These are phyloP conservation scores for Syzygium aqueum DNA, from an alignment of 345 rosid genomes.

Conservation along the genomic window DNA sequence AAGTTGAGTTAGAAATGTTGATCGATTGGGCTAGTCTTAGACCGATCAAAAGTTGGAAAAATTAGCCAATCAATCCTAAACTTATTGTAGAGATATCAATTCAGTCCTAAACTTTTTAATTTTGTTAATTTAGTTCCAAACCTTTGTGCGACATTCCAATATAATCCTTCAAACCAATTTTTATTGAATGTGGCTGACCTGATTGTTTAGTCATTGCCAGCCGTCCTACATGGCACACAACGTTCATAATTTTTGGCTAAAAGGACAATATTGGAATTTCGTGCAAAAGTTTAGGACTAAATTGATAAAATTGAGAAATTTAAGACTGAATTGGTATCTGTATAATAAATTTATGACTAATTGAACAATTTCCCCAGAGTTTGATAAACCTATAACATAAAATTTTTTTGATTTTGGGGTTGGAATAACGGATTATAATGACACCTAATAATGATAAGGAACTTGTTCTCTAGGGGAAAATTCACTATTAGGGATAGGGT, in stretches of 20 bases:
- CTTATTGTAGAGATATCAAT: neutral
- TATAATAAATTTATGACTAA: neutral
- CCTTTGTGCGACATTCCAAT: rapidly evolving
- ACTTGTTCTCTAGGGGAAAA: neutral
- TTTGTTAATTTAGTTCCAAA: neutral
- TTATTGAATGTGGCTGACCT: rapidly evolving
- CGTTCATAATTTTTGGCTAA: rapidly evolving
- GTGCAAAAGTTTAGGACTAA: rapidly evolving
- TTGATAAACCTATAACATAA: neutral
- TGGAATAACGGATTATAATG: neutral
- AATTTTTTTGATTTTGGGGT: neutral
- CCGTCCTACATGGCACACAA: rapidly evolving
- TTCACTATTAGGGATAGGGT: neutral
- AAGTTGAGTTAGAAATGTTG: neutral
- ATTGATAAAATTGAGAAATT: neutral
- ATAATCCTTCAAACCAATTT: neutral
- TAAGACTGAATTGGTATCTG: rapidly evolving
- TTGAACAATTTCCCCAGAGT: neutral
- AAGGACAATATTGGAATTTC: neutral
- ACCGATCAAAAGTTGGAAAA: neutral
- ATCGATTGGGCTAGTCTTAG: neutral
- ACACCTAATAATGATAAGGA: neutral
- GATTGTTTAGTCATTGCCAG: rapidly evolving
- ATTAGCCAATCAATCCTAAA: neutral
- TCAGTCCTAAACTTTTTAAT: neutral